A percentile compares a stretch with the other conserved stretches of the same genome.
Evolutionary conservation across 805 yeast species (phyloP).

Genomic region (Priceomyces castillae): DNA sequence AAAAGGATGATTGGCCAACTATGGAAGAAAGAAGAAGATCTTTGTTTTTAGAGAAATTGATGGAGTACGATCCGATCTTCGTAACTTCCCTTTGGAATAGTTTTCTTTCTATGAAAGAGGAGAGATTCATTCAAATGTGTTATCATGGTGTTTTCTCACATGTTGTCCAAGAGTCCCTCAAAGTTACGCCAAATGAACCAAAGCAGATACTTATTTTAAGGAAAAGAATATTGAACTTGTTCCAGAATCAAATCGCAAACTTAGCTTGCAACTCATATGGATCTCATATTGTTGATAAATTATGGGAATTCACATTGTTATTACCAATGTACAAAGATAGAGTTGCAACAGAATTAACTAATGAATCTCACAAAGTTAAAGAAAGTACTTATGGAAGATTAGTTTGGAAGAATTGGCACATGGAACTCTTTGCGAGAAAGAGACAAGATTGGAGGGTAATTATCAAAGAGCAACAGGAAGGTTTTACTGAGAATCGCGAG

Average conservation of each 20-base stretch:
- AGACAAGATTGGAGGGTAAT: constrained; percentile 78
- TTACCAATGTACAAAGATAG: constrained; percentile 84
- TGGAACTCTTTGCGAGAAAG: constrained; percentile 75
- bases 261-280: constrained; percentile 85
- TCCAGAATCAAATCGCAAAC: constrained; percentile 52
- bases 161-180: constrained; percentile 63
- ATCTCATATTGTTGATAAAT: constrained; percentile 81
- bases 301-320: constrained; percentile 76
- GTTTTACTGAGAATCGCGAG: constrained; percentile 20
- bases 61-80: constrained; percentile 63
- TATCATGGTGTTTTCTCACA: constrained; percentile 89
- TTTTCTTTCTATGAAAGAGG: constrained; percentile 57
- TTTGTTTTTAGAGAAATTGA: constrained; percentile 67
- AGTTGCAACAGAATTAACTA: constrained; percentile 64
- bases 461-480: constrained; percentile 46
- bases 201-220: constrained; percentile 53
- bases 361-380: constrained; percentile 66
- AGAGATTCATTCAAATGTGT: constrained; percentile 69
- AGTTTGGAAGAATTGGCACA: constrained; percentile 94
- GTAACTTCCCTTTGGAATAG: constrained; percentile 58
- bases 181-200: constrained; percentile 45
- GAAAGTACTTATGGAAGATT: constrained; percentile 82
- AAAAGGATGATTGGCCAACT: constrained; percentile 88
- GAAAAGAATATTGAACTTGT: constrained; percentile 64
- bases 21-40: constrained; percentile 84